A percentile compares a stretch with the other conserved stretches of the same genome.
Conservation (phyloP, 2,329 filamentous ascomycete genomes). For the Fusarium humuli region DNA sequence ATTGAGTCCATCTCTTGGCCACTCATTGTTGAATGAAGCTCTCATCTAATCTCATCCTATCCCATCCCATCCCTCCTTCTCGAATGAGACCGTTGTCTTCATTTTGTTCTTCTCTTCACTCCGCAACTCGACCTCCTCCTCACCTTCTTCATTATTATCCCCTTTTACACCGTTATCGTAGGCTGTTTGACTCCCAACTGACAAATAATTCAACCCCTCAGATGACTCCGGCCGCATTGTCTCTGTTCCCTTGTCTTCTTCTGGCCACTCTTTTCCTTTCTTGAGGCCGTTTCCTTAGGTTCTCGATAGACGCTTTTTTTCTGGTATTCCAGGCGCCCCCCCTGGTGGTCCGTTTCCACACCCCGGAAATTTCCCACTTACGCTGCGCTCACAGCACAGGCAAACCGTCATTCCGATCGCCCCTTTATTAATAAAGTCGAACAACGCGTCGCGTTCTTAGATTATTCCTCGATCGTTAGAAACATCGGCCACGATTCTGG, state of each 20-base stretch:
- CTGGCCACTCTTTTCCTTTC: constrained; percentile 44
- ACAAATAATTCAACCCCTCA: constrained; percentile 33
- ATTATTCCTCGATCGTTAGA: constrained; percentile 34
- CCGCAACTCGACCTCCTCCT: constrained; percentile 14
- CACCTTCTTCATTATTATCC: constrained; percentile 3
- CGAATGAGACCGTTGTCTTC: constrained; percentile 27
- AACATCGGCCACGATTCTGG: constrained; percentile 33
- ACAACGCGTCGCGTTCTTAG: constrained; percentile 51
- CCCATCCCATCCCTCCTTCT: constrained; percentile 13
- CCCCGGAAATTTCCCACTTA: constrained; percentile 43
- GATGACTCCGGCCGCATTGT: constrained; percentile 51
- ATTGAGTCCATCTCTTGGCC: constrained; percentile 27
- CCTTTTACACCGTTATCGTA: constrained; percentile 22
- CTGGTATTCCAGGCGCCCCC: constrained; percentile 31
- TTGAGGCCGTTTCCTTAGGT: constrained; percentile 46
- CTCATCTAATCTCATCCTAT: constrained; percentile 35
- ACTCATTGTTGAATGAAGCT: constrained; percentile 38
- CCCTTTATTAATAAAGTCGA: constrained; percentile 45
- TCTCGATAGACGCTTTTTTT: constrained; percentile 34
- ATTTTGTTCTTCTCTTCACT: constrained; percentile 22
- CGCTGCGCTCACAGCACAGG: constrained; percentile 32
- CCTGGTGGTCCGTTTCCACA: constrained; percentile 43
- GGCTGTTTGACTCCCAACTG: constrained; percentile 25
- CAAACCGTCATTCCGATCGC: constrained; percentile 41
- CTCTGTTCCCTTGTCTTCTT: constrained; percentile 38